phyloP scores from a whole-genome alignment of 345 rosid species.

The Citrus glauca region DNA sequence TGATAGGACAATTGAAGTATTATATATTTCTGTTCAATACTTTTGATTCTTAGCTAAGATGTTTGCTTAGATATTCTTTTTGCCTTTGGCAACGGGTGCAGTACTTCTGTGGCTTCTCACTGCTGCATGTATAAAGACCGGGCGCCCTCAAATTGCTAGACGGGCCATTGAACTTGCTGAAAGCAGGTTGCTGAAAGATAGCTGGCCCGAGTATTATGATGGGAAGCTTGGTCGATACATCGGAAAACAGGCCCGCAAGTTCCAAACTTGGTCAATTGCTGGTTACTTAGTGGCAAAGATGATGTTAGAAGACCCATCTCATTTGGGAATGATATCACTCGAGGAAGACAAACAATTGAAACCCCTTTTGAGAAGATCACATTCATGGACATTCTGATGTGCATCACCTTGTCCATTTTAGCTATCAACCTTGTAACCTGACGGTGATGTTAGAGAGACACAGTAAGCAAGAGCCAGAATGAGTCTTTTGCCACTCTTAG shows the following conservation, averaged over 20 bases:
- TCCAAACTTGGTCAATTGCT: slow-evolving; percentile 90
- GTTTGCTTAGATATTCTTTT: neutral
- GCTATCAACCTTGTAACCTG: neutral
- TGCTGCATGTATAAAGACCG: slow-evolving; percentile 87
- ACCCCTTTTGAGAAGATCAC: slow-evolving; percentile 71
- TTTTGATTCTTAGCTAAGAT: neutral
- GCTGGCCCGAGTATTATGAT: slow-evolving; percentile 93
- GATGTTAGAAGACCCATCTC: slow-evolving; percentile 97
- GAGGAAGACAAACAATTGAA: slow-evolving; percentile 90
- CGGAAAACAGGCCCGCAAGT: slow-evolving; percentile 84
- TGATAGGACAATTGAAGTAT: neutral
- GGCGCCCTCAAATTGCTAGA: slow-evolving; percentile 92
- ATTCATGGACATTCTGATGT: slow-evolving; percentile 57
- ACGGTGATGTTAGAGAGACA: neutral
- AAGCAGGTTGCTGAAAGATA: slow-evolving; percentile 63
- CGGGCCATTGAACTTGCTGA: slow-evolving; percentile 82
- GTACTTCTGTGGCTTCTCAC: slow-evolving; percentile 91
- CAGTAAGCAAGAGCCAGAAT: no score
- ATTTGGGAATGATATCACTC: slow-evolving; percentile 77
- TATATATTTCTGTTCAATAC: neutral
- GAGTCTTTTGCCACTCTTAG: neutral
- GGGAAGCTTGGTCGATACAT: slow-evolving; percentile 87
- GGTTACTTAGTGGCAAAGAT: slow-evolving; percentile 93
- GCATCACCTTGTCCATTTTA: neutral
- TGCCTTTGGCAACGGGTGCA: slow-evolving; percentile 24